phyloP scores from a whole-genome alignment of 805 yeast genomes.

The Saturnispora gosingensis region DNA sequence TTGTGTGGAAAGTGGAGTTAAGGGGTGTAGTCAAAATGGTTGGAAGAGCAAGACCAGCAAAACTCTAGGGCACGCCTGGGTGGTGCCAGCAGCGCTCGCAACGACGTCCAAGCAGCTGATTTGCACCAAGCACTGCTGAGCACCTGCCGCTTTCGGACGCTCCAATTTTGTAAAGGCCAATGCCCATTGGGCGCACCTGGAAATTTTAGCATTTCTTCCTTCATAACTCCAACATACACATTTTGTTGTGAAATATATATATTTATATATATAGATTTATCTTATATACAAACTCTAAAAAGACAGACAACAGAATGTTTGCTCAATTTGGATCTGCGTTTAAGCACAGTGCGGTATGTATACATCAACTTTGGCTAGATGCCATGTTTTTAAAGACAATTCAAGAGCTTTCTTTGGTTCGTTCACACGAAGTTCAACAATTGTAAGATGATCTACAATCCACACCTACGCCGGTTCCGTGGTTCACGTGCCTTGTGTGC shows the following conservation, averaged over 20 bases:
- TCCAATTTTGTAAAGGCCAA: background rate
- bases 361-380: background rate
- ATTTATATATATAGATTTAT: no score
- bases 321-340: constrained; percentile 29
- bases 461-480: background rate
- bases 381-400: background rate
- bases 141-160: background rate
- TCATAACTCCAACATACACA: background rate
- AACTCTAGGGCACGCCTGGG: no score
- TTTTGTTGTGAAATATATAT: background rate
- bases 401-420: background rate
- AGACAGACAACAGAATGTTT: constrained; percentile 21
- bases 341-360: constrained; percentile 30
- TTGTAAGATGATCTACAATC: background rate
- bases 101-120: background rate
- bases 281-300: background rate
- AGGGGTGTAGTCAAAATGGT: no score
- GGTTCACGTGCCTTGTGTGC: no score
- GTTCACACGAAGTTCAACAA: background rate
- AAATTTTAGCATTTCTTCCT: background rate
- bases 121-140: background rate
- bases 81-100: background rate
- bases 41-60: no score
- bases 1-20: background rate
- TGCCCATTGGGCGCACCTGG: background rate